Base-by-base conservation (phyloP, 2,329 filamentous ascomycete species). In the Claviceps sp. region DNA sequence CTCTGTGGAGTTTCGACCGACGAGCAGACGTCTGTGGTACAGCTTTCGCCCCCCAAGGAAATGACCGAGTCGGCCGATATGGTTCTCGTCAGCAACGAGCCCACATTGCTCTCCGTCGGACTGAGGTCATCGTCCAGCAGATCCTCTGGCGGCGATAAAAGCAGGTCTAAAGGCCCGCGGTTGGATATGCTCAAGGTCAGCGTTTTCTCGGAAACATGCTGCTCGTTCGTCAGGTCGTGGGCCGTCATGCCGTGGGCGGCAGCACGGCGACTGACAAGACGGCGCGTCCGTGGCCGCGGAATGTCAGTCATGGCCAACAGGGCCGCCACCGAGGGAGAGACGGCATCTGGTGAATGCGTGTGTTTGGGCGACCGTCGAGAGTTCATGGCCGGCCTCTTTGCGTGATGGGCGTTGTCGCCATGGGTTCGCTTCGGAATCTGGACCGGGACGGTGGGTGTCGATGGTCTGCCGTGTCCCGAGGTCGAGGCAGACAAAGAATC, bases 301-400 rank as follows among this genome's bases (percentile, higher is more conserved):
- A 84, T 84, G 55, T 72, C 75, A 34, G 81, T 84, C 50, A 81
- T 70, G 36, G 81, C 81, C 37, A 84, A 68, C 30, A 84, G 67
- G 13, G 78, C 78, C 5, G 78, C 78, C 30, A 84, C 73, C 0
- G 79, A 81, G 0, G 79, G 73, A 5, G 80, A 75, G 22, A 84
- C 70, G 16, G 72, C 67, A 53, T 80, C 76, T 5, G 77, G 72
- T 1, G 74, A 73, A 60, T 76, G 74, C 2, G 69, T 63, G 51
- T 75, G 70, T 54, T 65, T 67, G 8, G 65, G 63, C 42, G 65
- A 59, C 46, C 59, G 58, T 41, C 64, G 64, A 44, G 67, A 67
- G 48, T 71, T 66, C 26, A 62, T 63, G 53, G 67, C 62, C 49
- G 67, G 65, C 41, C 70, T 59, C 63, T 71, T 55, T 67, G 67